Evolutionary conservation across 495 filamentous ascomycete species (phyloP), one percentile per base, ranked within the genome.

Genomic region (Lichina pygmaea): DNA sequence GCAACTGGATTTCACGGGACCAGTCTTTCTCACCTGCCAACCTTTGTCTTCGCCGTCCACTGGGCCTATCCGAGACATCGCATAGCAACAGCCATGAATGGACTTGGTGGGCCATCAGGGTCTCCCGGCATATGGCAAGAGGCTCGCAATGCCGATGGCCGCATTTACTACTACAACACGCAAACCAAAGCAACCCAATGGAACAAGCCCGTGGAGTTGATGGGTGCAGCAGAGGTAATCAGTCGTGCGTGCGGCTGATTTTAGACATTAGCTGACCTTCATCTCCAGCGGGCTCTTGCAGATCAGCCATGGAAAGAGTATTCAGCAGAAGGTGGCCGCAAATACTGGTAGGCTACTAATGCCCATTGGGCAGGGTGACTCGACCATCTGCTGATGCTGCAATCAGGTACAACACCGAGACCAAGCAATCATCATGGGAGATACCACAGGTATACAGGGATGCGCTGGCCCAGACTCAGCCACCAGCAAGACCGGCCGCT

Each of bases 241-340:
- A 42, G 24, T 24, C 24, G 24, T 24, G 2, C 24, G 4, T 16
- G 15, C 15, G 4, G 12, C 12, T 40, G 12, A n/a, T 2, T 40
- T n/a, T 2, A 3, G 17, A 44, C 11, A n/a, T 44, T 3, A 31
- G 3, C 12, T 44, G 24, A 42, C 24, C 34, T 17, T 50, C 33
- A 24, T 24, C 1, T 24, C 24, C 52, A 89, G 81, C 75, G 81
- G 48, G 85, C 83, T 42, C 63, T 92, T 34, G 68, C 78, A 41
- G 77, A 76, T 50, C 78, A 86, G 42, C 80, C 85, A 45, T 97
- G 84, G 83, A 93, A 85, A 52, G 85, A 93, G 58, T 84, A 93
- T 52, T 83, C 79, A 9, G 72, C 80, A 37, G 76, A 81, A 47
- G 81, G 74, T 45, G 91, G 86, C 24, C 71, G 77, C 51, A 83